These are phyloP conservation scores for Plasmopara halstedii DNA, from an alignment of 352 stramenopile genomes.

Conservation along the genomic window DNA sequence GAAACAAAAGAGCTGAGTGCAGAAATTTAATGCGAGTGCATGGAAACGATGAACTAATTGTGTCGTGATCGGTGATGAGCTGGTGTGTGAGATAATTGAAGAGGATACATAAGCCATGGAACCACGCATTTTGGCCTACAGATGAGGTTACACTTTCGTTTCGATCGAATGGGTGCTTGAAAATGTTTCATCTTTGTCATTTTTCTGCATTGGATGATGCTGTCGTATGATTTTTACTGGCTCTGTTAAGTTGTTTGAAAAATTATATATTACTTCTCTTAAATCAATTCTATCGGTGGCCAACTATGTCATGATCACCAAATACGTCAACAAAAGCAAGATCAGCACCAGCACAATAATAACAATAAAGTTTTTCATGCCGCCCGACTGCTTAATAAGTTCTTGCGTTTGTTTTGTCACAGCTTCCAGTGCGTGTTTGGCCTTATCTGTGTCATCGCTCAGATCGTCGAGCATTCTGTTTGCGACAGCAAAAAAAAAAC, in stretches of 20 bases:
- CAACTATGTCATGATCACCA: slow-evolving; percentile 82
- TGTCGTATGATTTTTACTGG: slow-evolving; percentile 8
- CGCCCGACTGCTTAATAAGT: slow-evolving; percentile 78
- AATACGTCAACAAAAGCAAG: slow-evolving; percentile 77
- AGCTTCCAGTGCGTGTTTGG: slow-evolving; percentile 54
- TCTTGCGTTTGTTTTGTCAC: slow-evolving; percentile 84
- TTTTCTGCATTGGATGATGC: slow-evolving; percentile 1
- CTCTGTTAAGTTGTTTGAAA: background rate
- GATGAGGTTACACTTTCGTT: slow-evolving; percentile 24
- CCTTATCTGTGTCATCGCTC: slow-evolving; percentile 77
- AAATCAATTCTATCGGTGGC: background rate
- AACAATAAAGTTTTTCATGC: slow-evolving; percentile 82
- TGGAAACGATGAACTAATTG: background rate
- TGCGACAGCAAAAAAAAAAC: slow-evolving; percentile 6
- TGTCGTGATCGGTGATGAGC: slow-evolving; percentile 1
- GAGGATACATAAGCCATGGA: slow-evolving; percentile 20
- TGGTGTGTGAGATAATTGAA: slow-evolving; percentile 6
- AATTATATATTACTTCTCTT: slow-evolving; percentile 18
- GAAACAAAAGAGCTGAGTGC: slow-evolving; percentile 7
- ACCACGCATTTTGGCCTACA: slow-evolving; percentile 20
- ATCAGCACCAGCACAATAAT: slow-evolving; percentile 83
- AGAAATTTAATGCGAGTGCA: slow-evolving; percentile 4
- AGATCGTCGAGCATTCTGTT: slow-evolving; percentile 77
- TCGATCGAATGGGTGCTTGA: slow-evolving; percentile 35
- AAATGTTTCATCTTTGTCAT: slow-evolving; percentile 24